Evolutionary conservation across 1,284 basidiomycete species (phyloP).

Genomic region (Boletus smithii): DNA sequence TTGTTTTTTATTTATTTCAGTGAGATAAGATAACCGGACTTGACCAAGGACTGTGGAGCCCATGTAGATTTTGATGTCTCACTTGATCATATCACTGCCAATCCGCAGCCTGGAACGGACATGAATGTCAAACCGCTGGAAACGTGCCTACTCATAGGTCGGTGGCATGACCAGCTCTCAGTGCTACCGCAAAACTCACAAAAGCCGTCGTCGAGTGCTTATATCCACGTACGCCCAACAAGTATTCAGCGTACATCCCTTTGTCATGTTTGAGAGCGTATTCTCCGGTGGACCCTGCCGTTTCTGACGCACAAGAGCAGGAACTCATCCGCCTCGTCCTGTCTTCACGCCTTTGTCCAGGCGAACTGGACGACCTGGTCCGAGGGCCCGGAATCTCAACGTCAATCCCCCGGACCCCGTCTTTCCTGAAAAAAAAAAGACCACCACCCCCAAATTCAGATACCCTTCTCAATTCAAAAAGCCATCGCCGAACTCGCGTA

Average conservation of each 20-base stretch:
- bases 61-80: background rate
- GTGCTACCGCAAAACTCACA: slow-evolving; percentile 32
- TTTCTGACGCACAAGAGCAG: slow-evolving; percentile 22
- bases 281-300: slow-evolving; percentile 34
- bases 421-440: slow-evolving; percentile 34
- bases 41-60: no score
- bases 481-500: slow-evolving; percentile 78
- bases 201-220: slow-evolving; percentile 49
- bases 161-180: slow-evolving; percentile 40
- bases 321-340: slow-evolving; percentile 64
- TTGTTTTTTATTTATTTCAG: no score
- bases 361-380: slow-evolving; percentile 98
- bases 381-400: slow-evolving; percentile 76
- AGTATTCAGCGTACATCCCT: slow-evolving; percentile 39
- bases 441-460: slow-evolving; percentile 36
- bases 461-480: slow-evolving; percentile 61
- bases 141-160: slow-evolving; percentile 49
- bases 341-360: slow-evolving; percentile 89
- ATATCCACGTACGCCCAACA: slow-evolving; percentile 47
- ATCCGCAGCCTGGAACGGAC: no score
- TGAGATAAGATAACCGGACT: background rate
- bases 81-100: background rate
- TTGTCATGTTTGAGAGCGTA: slow-evolving; percentile 22
- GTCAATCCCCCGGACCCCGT: slow-evolving; percentile 54
- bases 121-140: slow-evolving; percentile 41